Evolutionary conservation across 805 yeast genomes (phyloP).

Genomic region (Ogataea nitratoaversa): DNA sequence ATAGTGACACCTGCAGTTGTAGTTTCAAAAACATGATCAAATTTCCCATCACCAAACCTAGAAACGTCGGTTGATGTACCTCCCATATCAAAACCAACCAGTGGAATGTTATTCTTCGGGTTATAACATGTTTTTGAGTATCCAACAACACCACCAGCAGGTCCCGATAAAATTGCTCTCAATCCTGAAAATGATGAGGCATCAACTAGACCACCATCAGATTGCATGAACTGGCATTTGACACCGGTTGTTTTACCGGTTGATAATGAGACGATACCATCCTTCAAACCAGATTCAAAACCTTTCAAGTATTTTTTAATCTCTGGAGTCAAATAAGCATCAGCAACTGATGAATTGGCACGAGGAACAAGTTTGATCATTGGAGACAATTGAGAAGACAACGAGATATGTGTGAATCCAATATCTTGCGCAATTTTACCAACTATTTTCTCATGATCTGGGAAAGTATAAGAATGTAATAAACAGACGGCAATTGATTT

Average conservation of each 20-base stretch:
- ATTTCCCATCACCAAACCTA: constrained; percentile 59
- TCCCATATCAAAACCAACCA: constrained; percentile 86
- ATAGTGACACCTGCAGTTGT: constrained; percentile 79
- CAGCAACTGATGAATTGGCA: constrained; percentile 75
- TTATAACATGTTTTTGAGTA: constrained; percentile 78
- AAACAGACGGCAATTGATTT: constrained; percentile 69
- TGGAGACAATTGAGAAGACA: constrained; percentile 67
- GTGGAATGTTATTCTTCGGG: constrained; percentile 48
- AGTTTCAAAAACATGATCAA: constrained; percentile 79
- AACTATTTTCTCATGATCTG: constrained; percentile 59
- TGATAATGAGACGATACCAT: constrained; percentile 39
- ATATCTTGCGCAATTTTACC: constrained; percentile 56
- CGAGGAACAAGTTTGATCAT: constrained; percentile 75
- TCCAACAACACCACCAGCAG: constrained; percentile 98
- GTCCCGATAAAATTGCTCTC: constrained; percentile 87
- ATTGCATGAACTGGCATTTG: constrained; percentile 83
- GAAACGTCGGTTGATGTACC: constrained; percentile 88
- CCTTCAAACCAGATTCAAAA: constrained; percentile 57
- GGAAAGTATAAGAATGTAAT: constrained; percentile 69
- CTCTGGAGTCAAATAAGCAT: constrained; percentile 80
- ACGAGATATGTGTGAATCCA: constrained; percentile 67
- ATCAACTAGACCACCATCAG: constrained; percentile 92
- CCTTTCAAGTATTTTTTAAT: constrained; percentile 59
- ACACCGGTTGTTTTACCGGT: constrained; percentile 38
- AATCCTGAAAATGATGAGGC: constrained; percentile 82